Evolutionary conservation across 2,329 filamentous ascomycete species (phyloP), one percentile per base, ranked within the genome.

Genomic region (Penicillium janthinellum): DNA sequence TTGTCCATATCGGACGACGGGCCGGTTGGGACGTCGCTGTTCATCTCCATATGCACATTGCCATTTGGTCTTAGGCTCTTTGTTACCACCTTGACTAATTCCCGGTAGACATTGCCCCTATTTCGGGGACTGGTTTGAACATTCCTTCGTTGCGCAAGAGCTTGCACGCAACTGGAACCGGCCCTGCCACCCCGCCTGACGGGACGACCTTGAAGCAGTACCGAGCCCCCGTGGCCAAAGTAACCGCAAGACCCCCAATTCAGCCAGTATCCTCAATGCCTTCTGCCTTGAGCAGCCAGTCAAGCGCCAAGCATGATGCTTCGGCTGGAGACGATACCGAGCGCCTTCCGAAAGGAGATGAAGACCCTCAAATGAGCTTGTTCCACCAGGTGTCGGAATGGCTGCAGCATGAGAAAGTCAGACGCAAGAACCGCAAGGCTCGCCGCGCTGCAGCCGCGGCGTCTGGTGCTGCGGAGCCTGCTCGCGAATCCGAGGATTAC

Each of bases 301-400:
- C 73, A 38, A 70, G 65, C 58, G 56, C 59, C 42, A 68, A 64
- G 44, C 61, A 61, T 25, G 72, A 74, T 50, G 52, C 63, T 11
- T 58, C 60, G n/a, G 55, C 60, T 11, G 59, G 62, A 4, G 67
- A 71, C n/a, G 72, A 71, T 6, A 67, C 67, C 22, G 72, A 72
- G 11, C 62, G 67, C 25, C 57, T 50, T n/a, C 45, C 64, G 45
- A 72, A 66, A 45, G 54, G 63, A 17, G 63, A 75, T 4, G 72
- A 74, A n/a, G 73, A 75, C 52, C 51, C 67, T 22, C 75, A 76
- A 41, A 63, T 71, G 50, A 67, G 63, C 47, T 71, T 96, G 7
- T 77, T 95, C 31, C 83, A 87, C 20, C 91, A 96, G 71, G 87
- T 97, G 14, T 83, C 86, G 28, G 87, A 91, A 65, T 98, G 94